Evolutionary conservation across 1,284 basidiomycete species (phyloP).

Genomic region (Pisolithus thermaeus): DNA sequence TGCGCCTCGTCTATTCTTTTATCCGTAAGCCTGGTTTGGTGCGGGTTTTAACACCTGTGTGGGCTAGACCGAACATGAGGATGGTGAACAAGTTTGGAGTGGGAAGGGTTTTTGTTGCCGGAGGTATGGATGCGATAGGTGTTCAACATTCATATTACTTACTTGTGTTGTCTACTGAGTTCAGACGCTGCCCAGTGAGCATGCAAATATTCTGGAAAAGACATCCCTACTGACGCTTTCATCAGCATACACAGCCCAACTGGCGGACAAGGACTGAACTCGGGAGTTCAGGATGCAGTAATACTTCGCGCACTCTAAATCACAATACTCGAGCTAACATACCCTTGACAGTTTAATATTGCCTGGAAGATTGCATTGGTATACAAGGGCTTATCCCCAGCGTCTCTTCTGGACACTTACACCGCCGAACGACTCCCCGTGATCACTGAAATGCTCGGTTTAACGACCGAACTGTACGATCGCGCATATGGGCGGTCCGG

Average conservation of each 20-base stretch:
- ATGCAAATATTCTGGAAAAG: neutral
- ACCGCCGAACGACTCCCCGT: slow-evolving; percentile 34
- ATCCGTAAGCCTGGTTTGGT: too few relatives aligned
- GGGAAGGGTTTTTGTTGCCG: too few relatives aligned
- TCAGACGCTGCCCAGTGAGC: too few relatives aligned
- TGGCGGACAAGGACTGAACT: too few relatives aligned
- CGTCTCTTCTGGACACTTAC: slow-evolving; percentile 32
- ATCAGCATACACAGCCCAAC: too few relatives aligned
- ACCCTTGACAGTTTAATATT: slow-evolving; percentile 30
- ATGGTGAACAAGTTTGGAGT: slow-evolving; percentile 26
- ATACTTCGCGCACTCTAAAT: neutral
- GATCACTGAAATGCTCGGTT: slow-evolving; percentile 32
- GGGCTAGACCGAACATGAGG: slow-evolving; percentile 26
- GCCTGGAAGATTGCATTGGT: slow-evolving; percentile 39
- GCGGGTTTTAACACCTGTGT: too few relatives aligned
- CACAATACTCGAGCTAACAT: too few relatives aligned
- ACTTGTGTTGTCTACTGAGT: too few relatives aligned
- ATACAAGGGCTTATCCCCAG: slow-evolving; percentile 27
- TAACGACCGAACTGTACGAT: slow-evolving; percentile 14
- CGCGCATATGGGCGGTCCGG: neutral
- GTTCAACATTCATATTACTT: too few relatives aligned
- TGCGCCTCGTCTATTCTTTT: slow-evolving; percentile 5
- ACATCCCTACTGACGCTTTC: neutral
- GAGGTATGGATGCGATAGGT: too few relatives aligned
- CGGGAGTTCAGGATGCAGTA: too few relatives aligned